These are phyloP conservation scores for Lachancea sp. DNA, from an alignment of 805 yeast species.

Conservation along the genomic window DNA sequence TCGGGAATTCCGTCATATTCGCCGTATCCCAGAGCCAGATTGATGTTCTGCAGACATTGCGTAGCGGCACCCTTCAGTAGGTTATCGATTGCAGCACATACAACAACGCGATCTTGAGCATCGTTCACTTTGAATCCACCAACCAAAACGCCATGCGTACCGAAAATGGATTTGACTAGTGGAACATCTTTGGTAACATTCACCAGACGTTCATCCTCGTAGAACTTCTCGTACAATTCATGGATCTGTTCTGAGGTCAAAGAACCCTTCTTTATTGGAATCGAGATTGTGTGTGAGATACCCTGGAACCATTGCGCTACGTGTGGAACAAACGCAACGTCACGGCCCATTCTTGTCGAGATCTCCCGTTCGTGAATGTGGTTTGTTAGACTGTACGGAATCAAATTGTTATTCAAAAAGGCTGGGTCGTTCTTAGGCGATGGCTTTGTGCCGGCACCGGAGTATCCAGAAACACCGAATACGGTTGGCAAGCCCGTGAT, in stretches of 20 bases:
- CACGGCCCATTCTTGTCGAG: conserved; percentile 66
- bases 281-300: conserved; percentile 82
- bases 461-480: conserved; percentile 96
- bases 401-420: conserved; percentile 70
- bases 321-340: conserved; percentile 90
- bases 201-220: conserved; percentile 78
- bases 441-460: conserved; percentile 99
- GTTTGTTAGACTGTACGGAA: conserved; percentile 93
- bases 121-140: conserved; percentile 96
- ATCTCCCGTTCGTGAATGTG: conserved; percentile 96
- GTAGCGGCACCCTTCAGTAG: conserved; percentile 97
- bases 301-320: conserved; percentile 99
- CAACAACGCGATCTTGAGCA: conserved; percentile 81
- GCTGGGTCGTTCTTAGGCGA: conserved; percentile 87
- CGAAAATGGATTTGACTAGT: conserved; percentile 80
- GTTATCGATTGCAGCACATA: conserved; percentile 94
- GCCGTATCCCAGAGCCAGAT: conserved; percentile 80
- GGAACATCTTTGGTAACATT: conserved; percentile 90
- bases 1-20: conserved; percentile 94
- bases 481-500: conserved; percentile 70
- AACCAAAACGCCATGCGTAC: conserved; percentile 89
- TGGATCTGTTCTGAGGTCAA: conserved; percentile 69
- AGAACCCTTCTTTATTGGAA: conserved; percentile 67
- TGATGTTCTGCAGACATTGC: conserved; percentile 94
- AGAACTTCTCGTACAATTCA: conserved; percentile 78